Percentiles rank a stretch among this genome's conserved stretches.
Evolutionary conservation across 768 basidiomycete species (phyloP).

Genomic region (Ramaria sp.): DNA sequence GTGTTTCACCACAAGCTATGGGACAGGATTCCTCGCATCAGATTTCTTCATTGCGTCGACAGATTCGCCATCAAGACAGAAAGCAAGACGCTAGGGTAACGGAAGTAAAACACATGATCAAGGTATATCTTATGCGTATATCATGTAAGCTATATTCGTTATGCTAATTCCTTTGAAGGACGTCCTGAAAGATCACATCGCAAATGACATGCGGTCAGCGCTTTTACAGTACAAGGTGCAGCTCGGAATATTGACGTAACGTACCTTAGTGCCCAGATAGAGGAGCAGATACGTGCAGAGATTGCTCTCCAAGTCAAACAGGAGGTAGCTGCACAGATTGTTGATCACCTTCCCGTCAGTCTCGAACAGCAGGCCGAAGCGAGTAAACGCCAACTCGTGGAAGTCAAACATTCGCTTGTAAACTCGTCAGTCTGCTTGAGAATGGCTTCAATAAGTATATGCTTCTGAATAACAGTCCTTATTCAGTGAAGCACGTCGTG

Average conservation of each 20-base stretch:
- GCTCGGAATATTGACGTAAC: conserved; percentile 3
- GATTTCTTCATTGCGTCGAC: conserved; percentile 15
- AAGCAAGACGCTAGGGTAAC: conserved; percentile 15
- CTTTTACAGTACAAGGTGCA: neutral
- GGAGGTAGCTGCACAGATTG: conserved; percentile 40
- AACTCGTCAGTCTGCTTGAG: conserved; percentile 39
- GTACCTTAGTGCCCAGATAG: conserved; percentile 24
- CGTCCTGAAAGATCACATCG: conserved; percentile 18
- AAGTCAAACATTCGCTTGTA: conserved; percentile 32
- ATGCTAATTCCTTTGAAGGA: conserved; percentile 3
- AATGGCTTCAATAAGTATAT: neutral
- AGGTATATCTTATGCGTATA: neutral
- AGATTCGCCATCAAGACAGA: conserved; percentile 14
- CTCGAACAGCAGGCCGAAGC: conserved; percentile 35
- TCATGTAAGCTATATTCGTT: neutral
- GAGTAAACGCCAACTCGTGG: conserved; percentile 31
- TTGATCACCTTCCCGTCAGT: conserved; percentile 36
- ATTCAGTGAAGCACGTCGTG: conserved; percentile 36
- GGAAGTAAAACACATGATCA: conserved; percentile 21
- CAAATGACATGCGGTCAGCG: conserved; percentile 24
- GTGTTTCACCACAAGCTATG: neutral
- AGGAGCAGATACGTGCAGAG: conserved; percentile 29
- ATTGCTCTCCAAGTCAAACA: conserved; percentile 32
- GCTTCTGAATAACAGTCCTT: neutral
- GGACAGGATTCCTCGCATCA: conserved; percentile 13